Base-by-base conservation (phyloP, 2,329 filamentous ascomycete genomes). In the Thelonectria rubi region DNA sequence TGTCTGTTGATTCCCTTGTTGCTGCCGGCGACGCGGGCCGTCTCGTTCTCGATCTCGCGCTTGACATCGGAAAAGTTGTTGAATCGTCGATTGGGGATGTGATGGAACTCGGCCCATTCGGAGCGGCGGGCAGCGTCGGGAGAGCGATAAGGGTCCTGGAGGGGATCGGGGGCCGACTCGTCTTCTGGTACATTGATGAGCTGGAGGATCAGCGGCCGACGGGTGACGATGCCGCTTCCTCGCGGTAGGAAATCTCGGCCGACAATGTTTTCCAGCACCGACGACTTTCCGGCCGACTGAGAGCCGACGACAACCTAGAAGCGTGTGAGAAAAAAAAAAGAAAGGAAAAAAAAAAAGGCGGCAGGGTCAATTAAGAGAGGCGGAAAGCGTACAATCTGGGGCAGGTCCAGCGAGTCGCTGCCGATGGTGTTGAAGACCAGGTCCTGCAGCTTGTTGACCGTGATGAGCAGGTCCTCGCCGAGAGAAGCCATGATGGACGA, bases 341-440 rank as follows among this genome's bases (percentile, higher is more conserved):
- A 40, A n/a, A 34, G 21, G 57, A 49, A 56, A 58, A 26, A 24
- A 51, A 8, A 49, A 56, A 58, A 32, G 24, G 51, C 5, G 15
- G 37, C n/a, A 37, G 21, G 57, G 62, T 26, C 58, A 62, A 65
- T 68, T 58, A 64, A 54, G 40, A 48, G 39, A 57, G 24, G 53
- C 50, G 47, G 54, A 46, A 43, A 66, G 82, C 88, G 75, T 89
- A 97, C 95, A 85, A 99, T 99, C 82, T 99, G 95, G 61, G 95
- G 95, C 60, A 99, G 84, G 80, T 99, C 95, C 64, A 99, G 86
- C 55, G 94, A 98, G 79, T 99, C 95, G 83, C 94, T 98, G 80
- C 95, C 95, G 79, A 99, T 99, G 70, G 95, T 99, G 82, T 99
- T 99, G 84, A 99, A 99, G 75, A 99, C 95, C 75, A 99, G 82